Evolutionary conservation across 2,329 filamentous ascomycete genomes (phyloP).

Genomic region (Epichloe gansuensis): DNA sequence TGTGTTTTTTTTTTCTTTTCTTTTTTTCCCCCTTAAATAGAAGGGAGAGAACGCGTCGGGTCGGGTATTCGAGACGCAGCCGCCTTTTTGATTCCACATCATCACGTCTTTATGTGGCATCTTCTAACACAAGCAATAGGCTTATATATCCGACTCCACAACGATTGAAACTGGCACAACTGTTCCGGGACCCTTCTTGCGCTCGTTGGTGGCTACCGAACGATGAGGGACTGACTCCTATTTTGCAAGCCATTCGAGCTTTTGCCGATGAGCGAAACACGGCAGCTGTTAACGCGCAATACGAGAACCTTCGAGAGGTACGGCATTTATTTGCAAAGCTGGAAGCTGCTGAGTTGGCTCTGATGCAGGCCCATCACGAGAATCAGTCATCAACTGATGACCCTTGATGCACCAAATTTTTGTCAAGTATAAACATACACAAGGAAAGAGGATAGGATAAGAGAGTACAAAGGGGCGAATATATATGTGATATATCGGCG

Average conservation of each 20-base stretch:
- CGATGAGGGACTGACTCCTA: conserved; percentile 58
- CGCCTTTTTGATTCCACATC: not conserved
- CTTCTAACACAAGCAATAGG: conserved; percentile 29
- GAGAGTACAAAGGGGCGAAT: not conserved
- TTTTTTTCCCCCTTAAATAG: not conserved
- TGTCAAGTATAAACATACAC: not conserved
- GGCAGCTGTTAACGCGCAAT: conserved; percentile 41
- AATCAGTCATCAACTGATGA: not conserved
- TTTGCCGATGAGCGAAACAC: conserved; percentile 69
- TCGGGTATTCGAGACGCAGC: too few relatives aligned
- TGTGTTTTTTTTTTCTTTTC: not conserved
- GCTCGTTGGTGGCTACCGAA: conserved; percentile 83
- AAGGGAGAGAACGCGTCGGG: not conserved
- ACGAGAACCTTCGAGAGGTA: conserved; percentile 60
- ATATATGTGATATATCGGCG: too few relatives aligned
- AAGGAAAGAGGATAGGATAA: not conserved
- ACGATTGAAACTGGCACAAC: conserved; percentile 59
- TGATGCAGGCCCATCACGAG: not conserved
- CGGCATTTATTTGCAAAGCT: conserved; percentile 59
- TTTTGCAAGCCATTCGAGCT: conserved; percentile 63
- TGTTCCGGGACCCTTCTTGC: conserved; percentile 60
- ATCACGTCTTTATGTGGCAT: not conserved
- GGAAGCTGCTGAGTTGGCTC: conserved; percentile 13
- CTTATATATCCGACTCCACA: conserved; percentile 72
- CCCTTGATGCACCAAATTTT: not conserved